phyloP scores from a whole-genome alignment of 2,329 filamentous ascomycete species.

The Neurospora sp. region DNA sequence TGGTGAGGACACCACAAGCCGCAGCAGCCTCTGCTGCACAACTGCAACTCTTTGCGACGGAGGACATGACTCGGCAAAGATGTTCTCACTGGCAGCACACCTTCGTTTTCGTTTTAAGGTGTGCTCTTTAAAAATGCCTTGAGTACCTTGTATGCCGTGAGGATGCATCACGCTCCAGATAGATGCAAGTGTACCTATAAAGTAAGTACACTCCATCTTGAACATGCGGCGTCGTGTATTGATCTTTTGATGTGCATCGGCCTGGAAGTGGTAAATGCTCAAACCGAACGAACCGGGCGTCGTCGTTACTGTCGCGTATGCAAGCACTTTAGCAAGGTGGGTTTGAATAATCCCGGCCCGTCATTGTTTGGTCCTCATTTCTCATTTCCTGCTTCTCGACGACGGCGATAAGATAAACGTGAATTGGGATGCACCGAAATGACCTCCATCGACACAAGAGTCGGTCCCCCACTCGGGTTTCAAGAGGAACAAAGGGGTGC shows the following conservation, averaged over 20 bases:
- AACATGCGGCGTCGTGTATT: background rate
- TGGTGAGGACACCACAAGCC: background rate
- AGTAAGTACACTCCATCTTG: background rate
- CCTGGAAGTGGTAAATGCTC: background rate
- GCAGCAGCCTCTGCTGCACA: background rate
- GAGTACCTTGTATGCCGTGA: background rate
- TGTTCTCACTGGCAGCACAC: background rate
- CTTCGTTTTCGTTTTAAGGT: background rate
- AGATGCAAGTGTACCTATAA: background rate
- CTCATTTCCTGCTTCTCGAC: background rate
- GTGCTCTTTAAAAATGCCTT: background rate
- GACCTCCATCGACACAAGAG: background rate
- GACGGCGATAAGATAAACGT: background rate
- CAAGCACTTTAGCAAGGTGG: background rate
- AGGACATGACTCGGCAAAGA: background rate
- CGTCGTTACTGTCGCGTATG: background rate
- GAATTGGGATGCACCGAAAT: background rate
- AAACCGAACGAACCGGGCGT: background rate
- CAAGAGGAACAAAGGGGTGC: background rate
- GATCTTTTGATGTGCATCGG: background rate
- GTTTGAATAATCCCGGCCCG: background rate
- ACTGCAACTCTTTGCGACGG: background rate
- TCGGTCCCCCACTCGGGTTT: background rate
- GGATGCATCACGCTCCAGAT: background rate
- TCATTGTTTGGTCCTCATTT: background rate